Base-by-base conservation (phyloP, 179 eudicot species). In the Kewa caespitosa region DNA sequence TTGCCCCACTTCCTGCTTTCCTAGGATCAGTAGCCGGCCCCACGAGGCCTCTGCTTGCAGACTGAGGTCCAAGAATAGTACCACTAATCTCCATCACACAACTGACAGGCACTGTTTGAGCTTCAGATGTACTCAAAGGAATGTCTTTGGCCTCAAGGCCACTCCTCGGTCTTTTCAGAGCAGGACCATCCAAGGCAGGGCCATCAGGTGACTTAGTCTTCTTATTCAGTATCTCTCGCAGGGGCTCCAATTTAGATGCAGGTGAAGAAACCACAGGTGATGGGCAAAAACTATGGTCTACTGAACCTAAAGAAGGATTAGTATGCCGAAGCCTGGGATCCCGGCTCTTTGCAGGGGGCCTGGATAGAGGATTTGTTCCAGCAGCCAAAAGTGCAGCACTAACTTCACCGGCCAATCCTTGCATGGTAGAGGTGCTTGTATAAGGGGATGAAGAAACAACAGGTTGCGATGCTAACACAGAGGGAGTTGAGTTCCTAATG, bases 291-390 rank as follows among this genome's bases (percentile, higher is more conserved):
- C 81, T 82, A 22, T 75, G 69, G 78, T 87, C 88, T 74, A 77
- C 66, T 52, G 85, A 39, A 61, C 77, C 81, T 36, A 67, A 61
- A 78, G 80, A 86, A 71, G 80, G 57, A 74, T 84, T 87, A 67
- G 86, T 82, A 79, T 81, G 81, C 33, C 94, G 84, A 73, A 93
- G 92, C 79, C 99, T 90, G 37, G 99, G 99, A 81, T 96, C 99
- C 78, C 97, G 86, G 68, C 91, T 91, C 89, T 81, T 96, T 23
- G 76, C 87, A 54, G 89, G 23, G 54, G 67, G 74, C 55, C 85
- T 85, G 27, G 65, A 63, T 20, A 74, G 50, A 63, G 86, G 77
- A 77, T 70, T 81, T 70, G 84, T 76, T 68, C 55, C 83, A 72
- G 74, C 68, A 74, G 74, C 75, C 32, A 71, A 75, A 78, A 74